A percentile compares a stretch with the other conserved stretches of the same genome.
These are phyloP conservation scores for grape (Vitis vinifera) DNA, from an alignment of 164 flowering plant genomes.

Conservation along the genomic window ASM3070453v1 NC_081812.1:14646501-14647000, in stretches of 20 bases:
- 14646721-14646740: slow-evolving; percentile 53
- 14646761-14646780: slow-evolving; percentile 57
- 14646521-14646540: slow-evolving; percentile 3
- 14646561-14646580: slow-evolving; percentile 36
- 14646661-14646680: slow-evolving; percentile 73
- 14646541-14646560: slow-evolving; percentile 41
- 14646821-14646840: neutral
- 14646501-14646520: neutral
- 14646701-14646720: slow-evolving; percentile 34
- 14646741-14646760: slow-evolving; percentile 71
- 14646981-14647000: too few relatives aligned
- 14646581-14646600: slow-evolving; percentile 59
- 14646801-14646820: slow-evolving; percentile 57
- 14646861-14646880: too few relatives aligned
- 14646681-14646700: slow-evolving; percentile 36
- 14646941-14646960: too few relatives aligned
- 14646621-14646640: slow-evolving; percentile 73
- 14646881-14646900: too few relatives aligned
- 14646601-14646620: slow-evolving; percentile 75
- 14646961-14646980: too few relatives aligned
- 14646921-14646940: too few relatives aligned
- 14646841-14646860: too few relatives aligned
- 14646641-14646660: slow-evolving; percentile 59
- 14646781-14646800: slow-evolving; percentile 61
- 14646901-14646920: too few relatives aligned